Conservation (phyloP, 23 red algal genomes). For the Gracilaria gracilis region DNA sequence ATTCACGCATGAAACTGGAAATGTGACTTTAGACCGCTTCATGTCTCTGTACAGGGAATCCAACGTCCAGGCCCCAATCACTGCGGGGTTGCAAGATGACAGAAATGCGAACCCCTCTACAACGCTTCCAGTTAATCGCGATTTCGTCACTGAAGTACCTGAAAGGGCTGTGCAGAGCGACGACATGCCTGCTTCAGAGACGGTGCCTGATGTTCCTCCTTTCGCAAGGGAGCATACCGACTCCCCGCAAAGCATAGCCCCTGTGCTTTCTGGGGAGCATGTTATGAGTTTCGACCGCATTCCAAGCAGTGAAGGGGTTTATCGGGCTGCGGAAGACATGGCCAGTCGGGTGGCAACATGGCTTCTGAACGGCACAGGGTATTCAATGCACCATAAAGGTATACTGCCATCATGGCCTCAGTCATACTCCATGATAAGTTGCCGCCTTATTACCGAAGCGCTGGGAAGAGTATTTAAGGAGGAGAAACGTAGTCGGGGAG, state of each 20-base stretch:
- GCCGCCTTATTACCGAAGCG: conserved; percentile 1
- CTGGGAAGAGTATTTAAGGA: conserved; percentile 15
- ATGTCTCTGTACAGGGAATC: conserved; percentile 9
- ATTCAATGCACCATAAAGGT: background rate
- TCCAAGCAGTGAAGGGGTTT: conserved; percentile 13
- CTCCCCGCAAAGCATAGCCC: conserved; percentile 15
- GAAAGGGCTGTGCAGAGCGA: background rate
- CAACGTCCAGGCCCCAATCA: background rate
- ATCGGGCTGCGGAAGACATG: background rate
- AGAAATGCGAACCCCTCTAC: background rate
- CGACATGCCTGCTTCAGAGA: background rate
- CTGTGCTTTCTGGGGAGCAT: background rate
- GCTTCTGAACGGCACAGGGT: conserved; percentile 7
- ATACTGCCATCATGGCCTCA: conserved; percentile 3
- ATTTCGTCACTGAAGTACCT: background rate
- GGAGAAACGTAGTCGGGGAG: conserved; percentile 8
- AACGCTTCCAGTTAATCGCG: background rate
- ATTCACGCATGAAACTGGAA: background rate
- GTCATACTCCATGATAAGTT: conserved; percentile 23
- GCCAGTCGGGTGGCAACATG: background rate
- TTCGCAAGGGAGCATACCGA: background rate
- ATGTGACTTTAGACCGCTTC: background rate
- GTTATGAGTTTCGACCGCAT: background rate
- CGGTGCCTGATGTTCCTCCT: background rate
- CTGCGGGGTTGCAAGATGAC: background rate